Conservation (phyloP, 2,329 filamentous ascomycete species). For the Xylariaceae sp. region DNA sequence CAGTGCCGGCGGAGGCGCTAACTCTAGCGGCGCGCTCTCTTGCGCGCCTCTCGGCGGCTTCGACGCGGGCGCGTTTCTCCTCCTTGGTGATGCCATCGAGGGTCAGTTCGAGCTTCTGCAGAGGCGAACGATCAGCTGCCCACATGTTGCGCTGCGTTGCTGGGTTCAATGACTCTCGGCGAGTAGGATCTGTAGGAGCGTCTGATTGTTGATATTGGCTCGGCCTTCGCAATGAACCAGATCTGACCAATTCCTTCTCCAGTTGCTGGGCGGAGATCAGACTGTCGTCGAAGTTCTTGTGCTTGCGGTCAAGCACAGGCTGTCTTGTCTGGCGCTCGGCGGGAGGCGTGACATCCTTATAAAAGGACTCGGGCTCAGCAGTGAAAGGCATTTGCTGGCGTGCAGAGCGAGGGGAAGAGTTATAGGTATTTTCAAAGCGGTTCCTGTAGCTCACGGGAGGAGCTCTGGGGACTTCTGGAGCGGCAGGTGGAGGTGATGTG, state of each 20-base stretch:
- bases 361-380: slow-evolving; percentile 34
- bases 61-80: slow-evolving; percentile 80
- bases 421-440: slow-evolving; percentile 39
- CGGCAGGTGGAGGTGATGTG: slow-evolving; percentile 43
- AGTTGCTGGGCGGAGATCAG: slow-evolving; percentile 15
- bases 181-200: slow-evolving; percentile 22
- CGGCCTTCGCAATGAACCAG: slow-evolving; percentile 25
- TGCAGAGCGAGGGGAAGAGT: slow-evolving; percentile 27
- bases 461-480: slow-evolving; percentile 58
- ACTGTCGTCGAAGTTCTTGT: slow-evolving; percentile 28
- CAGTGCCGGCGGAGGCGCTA: slow-evolving; percentile 18
- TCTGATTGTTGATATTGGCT: slow-evolving; percentile 22
- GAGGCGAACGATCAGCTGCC: slow-evolving; percentile 79
- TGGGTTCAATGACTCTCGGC: slow-evolving; percentile 37
- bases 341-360: slow-evolving; percentile 26
- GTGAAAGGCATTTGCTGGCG: slow-evolving; percentile 17
- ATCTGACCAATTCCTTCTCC: slow-evolving; percentile 17
- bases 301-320: slow-evolving; percentile 29
- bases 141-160: slow-evolving; percentile 53
- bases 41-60: slow-evolving; percentile 73
- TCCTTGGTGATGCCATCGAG: slow-evolving; percentile 93
- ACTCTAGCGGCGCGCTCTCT: slow-evolving; percentile 53
- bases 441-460: slow-evolving; percentile 56
- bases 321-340: slow-evolving; percentile 21
- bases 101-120: slow-evolving; percentile 89